Percentiles rank a stretch among this genome's conserved stretches.
Conservation (phyloP, 345 rosid species). For the Anastatica hierochuntica region DNA sequence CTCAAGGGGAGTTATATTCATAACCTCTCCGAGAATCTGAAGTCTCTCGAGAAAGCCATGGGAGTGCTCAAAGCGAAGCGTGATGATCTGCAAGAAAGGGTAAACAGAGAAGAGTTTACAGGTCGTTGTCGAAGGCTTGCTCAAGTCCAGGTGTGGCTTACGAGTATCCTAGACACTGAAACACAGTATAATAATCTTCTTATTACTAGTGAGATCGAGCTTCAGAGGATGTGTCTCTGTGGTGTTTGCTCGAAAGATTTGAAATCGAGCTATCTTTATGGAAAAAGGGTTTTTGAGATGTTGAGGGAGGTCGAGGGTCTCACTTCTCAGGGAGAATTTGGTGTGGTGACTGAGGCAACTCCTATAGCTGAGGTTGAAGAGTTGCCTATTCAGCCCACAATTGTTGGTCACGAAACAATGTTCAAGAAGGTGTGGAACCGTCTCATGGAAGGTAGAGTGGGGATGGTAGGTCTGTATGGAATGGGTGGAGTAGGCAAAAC, state of each 20-base stretch:
- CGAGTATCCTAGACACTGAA: too few species aligned
- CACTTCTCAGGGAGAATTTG: background rate
- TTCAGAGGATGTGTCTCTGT: background rate
- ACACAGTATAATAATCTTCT: background rate
- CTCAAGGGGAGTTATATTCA: background rate
- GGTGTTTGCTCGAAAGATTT: background rate
- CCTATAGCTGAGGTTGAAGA: background rate
- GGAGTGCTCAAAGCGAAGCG: background rate
- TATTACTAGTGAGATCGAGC: background rate
- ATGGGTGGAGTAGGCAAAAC: constrained; percentile 25
- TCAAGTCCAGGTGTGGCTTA: too few species aligned
- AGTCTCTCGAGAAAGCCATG: background rate
- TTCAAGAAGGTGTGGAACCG: constrained; percentile 5
- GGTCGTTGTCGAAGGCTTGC: too few species aligned
- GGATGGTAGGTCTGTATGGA: constrained; percentile 20
- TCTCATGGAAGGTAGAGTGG: background rate
- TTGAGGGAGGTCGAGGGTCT: background rate
- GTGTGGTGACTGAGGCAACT: background rate
- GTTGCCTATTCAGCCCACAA: too few species aligned
- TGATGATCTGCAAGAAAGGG: background rate
- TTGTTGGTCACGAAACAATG: background rate
- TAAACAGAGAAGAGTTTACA: background rate
- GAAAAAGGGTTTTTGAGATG: background rate
- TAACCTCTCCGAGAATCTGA: background rate
- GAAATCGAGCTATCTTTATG: background rate